phyloP scores from a whole-genome alignment of 2,329 filamentous ascomycete genomes.

The Torrubiella hemipterigena region DNA sequence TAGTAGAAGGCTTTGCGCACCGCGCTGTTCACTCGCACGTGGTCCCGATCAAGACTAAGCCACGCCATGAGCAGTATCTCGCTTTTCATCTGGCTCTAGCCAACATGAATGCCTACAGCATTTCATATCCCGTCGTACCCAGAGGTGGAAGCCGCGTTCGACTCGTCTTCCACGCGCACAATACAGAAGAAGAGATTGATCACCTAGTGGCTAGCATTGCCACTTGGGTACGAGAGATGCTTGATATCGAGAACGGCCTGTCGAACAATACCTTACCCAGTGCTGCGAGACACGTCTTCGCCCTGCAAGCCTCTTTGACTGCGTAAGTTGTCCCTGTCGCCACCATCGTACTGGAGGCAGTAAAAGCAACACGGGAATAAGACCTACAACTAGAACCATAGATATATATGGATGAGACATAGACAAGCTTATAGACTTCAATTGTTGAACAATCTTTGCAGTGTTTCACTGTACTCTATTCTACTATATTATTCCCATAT shows the following conservation, averaged over 20 bases:
- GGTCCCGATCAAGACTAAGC: slow-evolving; percentile 14
- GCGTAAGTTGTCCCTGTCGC: too few species aligned
- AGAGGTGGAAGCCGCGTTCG: slow-evolving; percentile 23
- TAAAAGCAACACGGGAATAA: too few species aligned
- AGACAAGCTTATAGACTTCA: too few species aligned
- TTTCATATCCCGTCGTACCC: slow-evolving; percentile 27
- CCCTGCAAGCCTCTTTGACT: too few species aligned
- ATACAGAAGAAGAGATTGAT: slow-evolving; percentile 21
- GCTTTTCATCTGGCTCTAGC: slow-evolving; percentile 13
- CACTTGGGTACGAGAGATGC: slow-evolving; percentile 1
- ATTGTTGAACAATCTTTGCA: too few species aligned
- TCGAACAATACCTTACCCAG: neutral
- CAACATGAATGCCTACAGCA: slow-evolving; percentile 13
- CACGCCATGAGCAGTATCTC: slow-evolving; percentile 12
- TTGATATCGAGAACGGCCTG: slow-evolving; percentile 1
- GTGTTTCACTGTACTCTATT: too few species aligned
- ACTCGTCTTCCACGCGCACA: slow-evolving; percentile 26
- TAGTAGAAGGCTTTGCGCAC: slow-evolving; percentile 14
- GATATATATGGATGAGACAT: too few species aligned
- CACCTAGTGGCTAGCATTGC: slow-evolving; percentile 2
- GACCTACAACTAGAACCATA: too few species aligned
- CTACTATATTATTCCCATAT: too few species aligned
- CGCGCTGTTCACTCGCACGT: slow-evolving; percentile 15
- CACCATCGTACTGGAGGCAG: too few species aligned
- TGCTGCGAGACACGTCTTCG: slow-evolving; percentile 3